A percentile compares a stretch with the other conserved stretches of the same genome.
Conservation (phyloP, 371 early-diverging fungal species). For the Mortierella sp. region DNA sequence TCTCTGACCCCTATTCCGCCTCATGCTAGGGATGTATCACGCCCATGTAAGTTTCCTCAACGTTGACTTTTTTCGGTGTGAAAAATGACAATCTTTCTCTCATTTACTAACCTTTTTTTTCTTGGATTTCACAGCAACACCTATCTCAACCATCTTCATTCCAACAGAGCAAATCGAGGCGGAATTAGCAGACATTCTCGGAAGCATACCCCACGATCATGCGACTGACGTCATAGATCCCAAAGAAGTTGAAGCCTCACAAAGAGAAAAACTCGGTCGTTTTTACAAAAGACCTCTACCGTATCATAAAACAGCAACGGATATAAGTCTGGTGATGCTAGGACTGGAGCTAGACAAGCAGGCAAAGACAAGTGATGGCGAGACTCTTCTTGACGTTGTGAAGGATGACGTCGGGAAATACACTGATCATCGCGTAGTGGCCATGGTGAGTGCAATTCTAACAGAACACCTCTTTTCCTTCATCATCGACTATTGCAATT, state of each 20-base stretch:
- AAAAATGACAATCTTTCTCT: too few relatives aligned
- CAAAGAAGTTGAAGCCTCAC: constrained; percentile 1
- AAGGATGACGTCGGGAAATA: constrained; percentile 9
- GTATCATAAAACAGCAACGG: neutral
- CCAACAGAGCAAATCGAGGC: neutral
- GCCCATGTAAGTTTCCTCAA: too few relatives aligned
- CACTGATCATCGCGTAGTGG: constrained; percentile 16
- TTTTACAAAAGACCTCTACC: constrained; percentile 32
- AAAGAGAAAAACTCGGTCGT: constrained; percentile 5
- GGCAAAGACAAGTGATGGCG: constrained; percentile 18
- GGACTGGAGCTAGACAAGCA: constrained; percentile 31
- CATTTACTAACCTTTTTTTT: neutral
- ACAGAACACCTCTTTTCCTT: too few relatives aligned
- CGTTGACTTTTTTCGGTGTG: too few relatives aligned
- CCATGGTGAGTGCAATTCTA: too few relatives aligned
- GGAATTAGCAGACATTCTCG: neutral
- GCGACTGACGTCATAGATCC: neutral
- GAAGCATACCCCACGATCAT: neutral
- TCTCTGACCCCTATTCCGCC: too few relatives aligned
- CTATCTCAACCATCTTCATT: neutral
- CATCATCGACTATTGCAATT: too few relatives aligned
- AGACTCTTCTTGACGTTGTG: constrained; percentile 18
- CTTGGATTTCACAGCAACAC: neutral
- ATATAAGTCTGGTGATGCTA: constrained; percentile 32
- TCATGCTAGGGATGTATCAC: too few relatives aligned